phyloP scores from a whole-genome alignment of 352 stramenopile species.

The Phytophthora capsici region DNA sequence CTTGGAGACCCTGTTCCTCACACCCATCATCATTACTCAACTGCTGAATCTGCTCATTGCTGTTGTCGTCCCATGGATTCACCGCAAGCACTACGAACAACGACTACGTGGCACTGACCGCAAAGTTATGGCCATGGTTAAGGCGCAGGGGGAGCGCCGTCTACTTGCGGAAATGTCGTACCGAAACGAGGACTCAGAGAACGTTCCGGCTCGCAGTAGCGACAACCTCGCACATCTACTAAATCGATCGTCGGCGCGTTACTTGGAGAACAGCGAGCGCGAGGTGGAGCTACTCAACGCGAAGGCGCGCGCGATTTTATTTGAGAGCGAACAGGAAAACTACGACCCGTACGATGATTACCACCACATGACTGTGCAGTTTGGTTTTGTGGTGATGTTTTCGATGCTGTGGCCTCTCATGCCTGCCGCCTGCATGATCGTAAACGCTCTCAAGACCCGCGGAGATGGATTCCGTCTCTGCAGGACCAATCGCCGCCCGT shows the following conservation, averaged over 20 bases:
- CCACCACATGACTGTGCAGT: slow-evolving; percentile 82
- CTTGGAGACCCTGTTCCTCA: slow-evolving; percentile 82
- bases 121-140: slow-evolving; percentile 72
- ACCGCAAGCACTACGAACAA: slow-evolving; percentile 74
- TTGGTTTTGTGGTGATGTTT: slow-evolving; percentile 89
- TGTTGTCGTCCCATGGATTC: slow-evolving; percentile 74
- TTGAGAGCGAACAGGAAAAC: slow-evolving; percentile 76
- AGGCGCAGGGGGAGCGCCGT: slow-evolving; percentile 63
- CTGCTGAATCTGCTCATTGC: slow-evolving; percentile 77
- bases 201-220: slow-evolving; percentile 5
- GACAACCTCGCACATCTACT: slow-evolving; percentile 45
- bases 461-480: slow-evolving; percentile 80
- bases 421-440: slow-evolving; percentile 74
- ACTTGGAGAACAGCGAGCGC: slow-evolving; percentile 67
- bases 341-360: slow-evolving; percentile 88
- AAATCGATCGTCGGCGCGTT: slow-evolving; percentile 71
- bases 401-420: slow-evolving; percentile 87
- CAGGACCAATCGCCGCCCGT: slow-evolving; percentile 73
- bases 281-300: slow-evolving; percentile 75
- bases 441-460: slow-evolving; percentile 84
- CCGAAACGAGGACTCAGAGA: slow-evolving; percentile 27
- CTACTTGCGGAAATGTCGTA: slow-evolving; percentile 74
- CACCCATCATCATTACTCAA: slow-evolving; percentile 84
- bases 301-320: slow-evolving; percentile 73
- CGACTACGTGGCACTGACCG: slow-evolving; percentile 58